Evolutionary conservation across 163 green algal genomes (phyloP).

Genomic region (Prototheca stagnorum): DNA sequence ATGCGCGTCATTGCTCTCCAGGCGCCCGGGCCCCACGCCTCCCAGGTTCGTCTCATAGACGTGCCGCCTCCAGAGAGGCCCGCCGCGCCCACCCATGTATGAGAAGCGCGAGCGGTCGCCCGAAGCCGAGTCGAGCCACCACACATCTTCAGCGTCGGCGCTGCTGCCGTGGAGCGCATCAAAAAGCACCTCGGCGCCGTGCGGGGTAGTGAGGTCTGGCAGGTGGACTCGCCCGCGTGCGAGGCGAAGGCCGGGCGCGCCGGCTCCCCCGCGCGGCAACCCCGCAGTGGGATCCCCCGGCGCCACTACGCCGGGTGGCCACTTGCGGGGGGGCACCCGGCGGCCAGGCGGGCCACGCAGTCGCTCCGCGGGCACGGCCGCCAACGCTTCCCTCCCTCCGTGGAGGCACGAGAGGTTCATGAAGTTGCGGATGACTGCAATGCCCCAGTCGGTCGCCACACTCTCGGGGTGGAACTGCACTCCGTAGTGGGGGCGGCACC

Average conservation of each 20-base stretch:
- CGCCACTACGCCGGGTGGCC: not conserved
- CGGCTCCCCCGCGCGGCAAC: not conserved
- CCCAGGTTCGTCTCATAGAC: not conserved
- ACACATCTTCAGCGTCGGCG: slow-evolving; percentile 8
- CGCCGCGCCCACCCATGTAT: slow-evolving; percentile 72
- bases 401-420: slow-evolving; percentile 17
- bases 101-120: slow-evolving; percentile 68
- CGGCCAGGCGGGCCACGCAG: too few relatives aligned
- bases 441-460: slow-evolving; percentile 58
- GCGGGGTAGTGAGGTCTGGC: too few relatives aligned
- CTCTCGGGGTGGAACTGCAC: slow-evolving; percentile 94
- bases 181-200: not conserved
- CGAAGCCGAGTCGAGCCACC: slow-evolving; percentile 2
- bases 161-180: slow-evolving; percentile 1
- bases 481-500: slow-evolving; percentile 53
- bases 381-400: too few relatives aligned
- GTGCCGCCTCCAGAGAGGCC: slow-evolving; percentile 50
- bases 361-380: not conserved
- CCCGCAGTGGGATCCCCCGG: too few relatives aligned
- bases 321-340: not conserved
- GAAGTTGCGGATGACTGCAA: slow-evolving; percentile 74
- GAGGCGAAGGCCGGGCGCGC: not conserved
- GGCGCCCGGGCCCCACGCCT: not conserved
- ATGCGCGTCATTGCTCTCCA: slow-evolving; percentile 4
- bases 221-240: not conserved